Percentiles rank a stretch among this genome's conserved stretches.
Conservation (phyloP, 176 grass and related monocot species). For the Bolboschoenus planiculmis region DNA sequence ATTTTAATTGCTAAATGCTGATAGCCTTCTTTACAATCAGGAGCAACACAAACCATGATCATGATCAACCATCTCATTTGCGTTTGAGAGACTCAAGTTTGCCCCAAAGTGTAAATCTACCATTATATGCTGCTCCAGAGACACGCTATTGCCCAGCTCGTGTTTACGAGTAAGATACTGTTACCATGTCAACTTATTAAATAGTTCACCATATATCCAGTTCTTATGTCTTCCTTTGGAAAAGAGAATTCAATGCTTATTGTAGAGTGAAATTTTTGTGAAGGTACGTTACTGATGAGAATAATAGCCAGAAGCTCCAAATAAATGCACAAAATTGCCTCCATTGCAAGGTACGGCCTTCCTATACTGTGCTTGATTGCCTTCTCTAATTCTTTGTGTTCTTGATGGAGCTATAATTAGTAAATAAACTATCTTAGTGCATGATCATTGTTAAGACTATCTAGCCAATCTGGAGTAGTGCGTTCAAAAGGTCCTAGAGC, state of each 20-base stretch:
- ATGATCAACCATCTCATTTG: slow-evolving; percentile 94
- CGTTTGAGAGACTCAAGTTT: slow-evolving; percentile 54
- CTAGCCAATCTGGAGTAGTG: neutral
- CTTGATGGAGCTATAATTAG: neutral
- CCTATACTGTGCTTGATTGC: neutral
- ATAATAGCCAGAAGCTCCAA: slow-evolving; percentile 60
- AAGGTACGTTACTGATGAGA: slow-evolving; percentile 72
- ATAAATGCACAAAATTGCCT: slow-evolving; percentile 98
- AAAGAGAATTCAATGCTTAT: neutral
- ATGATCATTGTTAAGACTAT: neutral
- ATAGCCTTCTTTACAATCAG: slow-evolving; percentile 26
- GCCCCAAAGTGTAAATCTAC: slow-evolving; percentile 70
- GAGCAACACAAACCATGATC: slow-evolving; percentile 99
- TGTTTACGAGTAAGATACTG: slow-evolving; percentile 78
- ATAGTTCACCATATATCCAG: neutral
- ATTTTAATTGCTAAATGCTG: slow-evolving; percentile 25
- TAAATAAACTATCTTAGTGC: neutral
- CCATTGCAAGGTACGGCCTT: slow-evolving; percentile 76
- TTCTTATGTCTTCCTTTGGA: neutral
- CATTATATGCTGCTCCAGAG: slow-evolving; percentile 72
- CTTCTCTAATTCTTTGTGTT: neutral
- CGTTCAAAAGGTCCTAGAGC: neutral
- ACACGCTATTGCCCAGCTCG: slow-evolving; percentile 85
- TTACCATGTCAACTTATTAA: neutral
- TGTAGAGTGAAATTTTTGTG: neutral